Evolutionary conservation across 108 stramenopile species (phyloP).

Genomic region (Conticribra weissflogii): DNA sequence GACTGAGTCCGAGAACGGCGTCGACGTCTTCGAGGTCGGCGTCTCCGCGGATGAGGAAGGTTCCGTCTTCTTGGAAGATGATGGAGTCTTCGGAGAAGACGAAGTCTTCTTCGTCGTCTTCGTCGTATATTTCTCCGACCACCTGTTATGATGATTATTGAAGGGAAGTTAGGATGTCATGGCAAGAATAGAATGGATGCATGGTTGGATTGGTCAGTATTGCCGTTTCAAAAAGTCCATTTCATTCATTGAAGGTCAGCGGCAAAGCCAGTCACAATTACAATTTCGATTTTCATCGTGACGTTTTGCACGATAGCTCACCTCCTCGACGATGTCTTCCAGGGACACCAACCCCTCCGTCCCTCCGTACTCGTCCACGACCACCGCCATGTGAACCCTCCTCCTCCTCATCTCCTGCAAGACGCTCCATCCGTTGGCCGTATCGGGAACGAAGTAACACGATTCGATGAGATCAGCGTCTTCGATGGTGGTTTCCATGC

Average conservation of each 20-base stretch:
- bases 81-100: constrained; percentile 90
- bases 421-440: constrained; percentile 95
- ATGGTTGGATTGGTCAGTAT: too few species aligned
- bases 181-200: too few species aligned
- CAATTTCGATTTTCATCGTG: background rate
- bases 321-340: constrained; percentile 97
- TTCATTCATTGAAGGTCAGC: too few species aligned
- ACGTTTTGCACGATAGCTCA: constrained; percentile 59
- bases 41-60: constrained; percentile 91
- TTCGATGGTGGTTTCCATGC: constrained; percentile 83
- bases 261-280: too few species aligned
- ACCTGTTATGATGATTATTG: constrained; percentile 15
- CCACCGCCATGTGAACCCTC: constrained; percentile 96
- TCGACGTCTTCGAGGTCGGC: constrained; percentile 94
- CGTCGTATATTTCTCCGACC: constrained; percentile 91
- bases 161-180: background rate
- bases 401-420: constrained; percentile 96
- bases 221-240: too few species aligned
- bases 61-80: constrained; percentile 84
- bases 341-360: constrained; percentile 96
- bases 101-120: constrained; percentile 91
- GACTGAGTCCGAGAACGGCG: constrained; percentile 78
- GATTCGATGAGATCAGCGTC: constrained; percentile 89
- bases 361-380: constrained; percentile 98
- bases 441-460: constrained; percentile 98